Evolutionary conservation across 495 filamentous ascomycete species (phyloP).

Genomic region (Opeltia flavorubescens): DNA sequence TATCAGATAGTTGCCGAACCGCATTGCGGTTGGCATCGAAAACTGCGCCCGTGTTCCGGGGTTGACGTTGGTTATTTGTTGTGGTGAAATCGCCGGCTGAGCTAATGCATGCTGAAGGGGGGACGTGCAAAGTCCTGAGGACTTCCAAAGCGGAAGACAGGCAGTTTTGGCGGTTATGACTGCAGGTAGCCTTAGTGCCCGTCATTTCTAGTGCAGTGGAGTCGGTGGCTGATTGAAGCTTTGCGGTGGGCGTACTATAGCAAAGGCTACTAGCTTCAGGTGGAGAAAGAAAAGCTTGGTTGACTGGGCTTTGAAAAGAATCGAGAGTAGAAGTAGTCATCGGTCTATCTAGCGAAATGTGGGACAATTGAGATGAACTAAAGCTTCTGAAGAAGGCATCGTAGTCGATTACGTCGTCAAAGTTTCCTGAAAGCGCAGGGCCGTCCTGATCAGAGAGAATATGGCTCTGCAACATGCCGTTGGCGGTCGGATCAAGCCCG

Average conservation of each 20-base stretch:
- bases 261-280: too few relatives aligned
- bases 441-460: too few relatives aligned
- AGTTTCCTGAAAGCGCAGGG: too few relatives aligned
- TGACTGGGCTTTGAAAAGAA: too few relatives aligned
- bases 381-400: too few relatives aligned
- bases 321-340: too few relatives aligned
- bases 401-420: too few relatives aligned
- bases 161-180: neutral
- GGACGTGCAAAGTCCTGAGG: constrained; percentile 4
- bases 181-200: neutral
- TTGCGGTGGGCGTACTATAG: neutral
- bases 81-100: neutral
- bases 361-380: too few relatives aligned
- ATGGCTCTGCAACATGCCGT: too few relatives aligned
- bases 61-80: neutral
- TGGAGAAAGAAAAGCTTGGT: too few relatives aligned
- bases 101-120: constrained; percentile 2
- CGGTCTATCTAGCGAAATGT: too few relatives aligned
- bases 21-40: constrained; percentile 5
- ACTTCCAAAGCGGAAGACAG: constrained; percentile 4
- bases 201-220: neutral
- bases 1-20: constrained; percentile 3
- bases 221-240: neutral
- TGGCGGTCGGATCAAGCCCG: neutral
- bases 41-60: constrained; percentile 7